Conservation (phyloP, 257 asterid species). For the Nicotiana otophora region DNA sequence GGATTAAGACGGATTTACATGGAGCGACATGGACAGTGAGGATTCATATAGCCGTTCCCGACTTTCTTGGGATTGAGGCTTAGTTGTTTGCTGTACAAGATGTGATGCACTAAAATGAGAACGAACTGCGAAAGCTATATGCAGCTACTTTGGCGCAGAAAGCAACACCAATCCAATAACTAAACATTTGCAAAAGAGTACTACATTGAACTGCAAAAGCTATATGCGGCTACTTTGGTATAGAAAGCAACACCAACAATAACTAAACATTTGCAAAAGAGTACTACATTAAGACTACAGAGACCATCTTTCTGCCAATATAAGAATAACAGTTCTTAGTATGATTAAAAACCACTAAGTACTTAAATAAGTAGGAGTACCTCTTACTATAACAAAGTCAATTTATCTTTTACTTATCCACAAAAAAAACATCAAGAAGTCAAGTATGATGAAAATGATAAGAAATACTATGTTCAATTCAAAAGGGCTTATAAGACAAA, state of each 20-base stretch:
- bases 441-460: background rate
- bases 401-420: no score
- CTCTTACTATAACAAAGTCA: background rate
- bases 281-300: background rate
- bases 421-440: no score
- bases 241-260: background rate
- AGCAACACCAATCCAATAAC: background rate
- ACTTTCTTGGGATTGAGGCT: no score
- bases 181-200: background rate
- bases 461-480: background rate
- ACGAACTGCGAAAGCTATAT: background rate
- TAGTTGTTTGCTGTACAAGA: no score
- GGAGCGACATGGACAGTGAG: no score
- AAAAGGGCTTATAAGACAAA: background rate
- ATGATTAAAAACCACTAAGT: background rate
- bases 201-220: background rate
- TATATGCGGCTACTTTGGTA: background rate
- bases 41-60: no score
- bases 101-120: background rate
- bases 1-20: no score
- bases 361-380: background rate
- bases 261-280: background rate
- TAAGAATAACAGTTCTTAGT: background rate
- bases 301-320: background rate
- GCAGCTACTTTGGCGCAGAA: background rate